Base-by-base conservation (phyloP, 2,329 filamentous ascomycete genomes). In the Fusarium graminum region DNA sequence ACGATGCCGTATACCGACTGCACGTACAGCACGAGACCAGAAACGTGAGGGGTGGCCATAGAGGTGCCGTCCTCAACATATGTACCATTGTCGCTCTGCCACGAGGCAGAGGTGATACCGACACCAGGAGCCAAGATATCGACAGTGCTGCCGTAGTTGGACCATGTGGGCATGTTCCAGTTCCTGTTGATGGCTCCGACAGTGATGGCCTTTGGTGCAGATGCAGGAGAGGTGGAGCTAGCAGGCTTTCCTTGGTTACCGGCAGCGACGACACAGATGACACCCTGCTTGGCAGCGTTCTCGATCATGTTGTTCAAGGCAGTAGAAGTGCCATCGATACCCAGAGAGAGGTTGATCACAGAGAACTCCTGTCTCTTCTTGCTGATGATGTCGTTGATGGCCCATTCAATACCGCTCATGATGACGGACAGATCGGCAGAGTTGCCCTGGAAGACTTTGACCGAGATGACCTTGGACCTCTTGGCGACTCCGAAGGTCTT, bases 11-110 rank as follows among this genome's bases (percentile, higher is more conserved):
- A 76, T 7, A 86, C 76, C 7, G 79, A 79, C 53, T 88, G 77
- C 36, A 79, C 75, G 72, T 82, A 82, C 13, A 80, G 74, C n/a
- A 69, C 85, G 17, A 90, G 78, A 25, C 88, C 88, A 34, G 84
- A 79, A 54, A 90, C 80, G 69, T 90, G 87, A 2, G 88, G 88
- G 2, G 80, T 77, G 8, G 88, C 85, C 87, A 90, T 90, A 13
- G 83, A 87, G 5, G 88, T 90, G 16, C 88, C 88, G 8, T 79
- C 83, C 70, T 87, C 80, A 40, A 73, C 79, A 57, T 79, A 79
- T 29, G 74, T 82, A 38, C 83, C 80, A 13, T 72, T 77, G 49
- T 73, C 79, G 70, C 74, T 72, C 50, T 79, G 76, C 65, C 78
- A 81, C 79, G 82, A 86, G 13, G 86, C 74, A 39, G 81, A 84